Percentiles rank a stretch among this genome's conserved stretches.
Conservation (phyloP, 108 stramenopile genomes). For the Cylindrotheca closterium region DNA sequence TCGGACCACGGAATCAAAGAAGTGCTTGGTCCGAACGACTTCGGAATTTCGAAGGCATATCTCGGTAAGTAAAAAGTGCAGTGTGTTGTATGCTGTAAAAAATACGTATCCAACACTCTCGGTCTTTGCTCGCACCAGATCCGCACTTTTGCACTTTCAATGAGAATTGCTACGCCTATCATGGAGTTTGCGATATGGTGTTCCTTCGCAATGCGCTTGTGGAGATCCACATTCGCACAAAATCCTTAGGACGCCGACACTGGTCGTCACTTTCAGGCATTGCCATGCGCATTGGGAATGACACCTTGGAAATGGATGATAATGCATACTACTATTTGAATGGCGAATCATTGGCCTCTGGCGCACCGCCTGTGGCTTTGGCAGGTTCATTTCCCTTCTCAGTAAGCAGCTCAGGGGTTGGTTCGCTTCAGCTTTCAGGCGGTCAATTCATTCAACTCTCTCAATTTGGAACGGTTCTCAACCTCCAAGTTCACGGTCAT, state of each 20-base stretch:
- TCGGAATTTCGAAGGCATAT: not conserved
- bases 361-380: not conserved
- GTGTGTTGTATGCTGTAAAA: not conserved
- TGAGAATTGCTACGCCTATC: not conserved
- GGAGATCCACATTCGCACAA: slow-evolving; percentile 1
- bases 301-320: not conserved
- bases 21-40: not conserved
- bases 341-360: not conserved
- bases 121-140: not conserved
- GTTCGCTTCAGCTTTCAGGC: not conserved
- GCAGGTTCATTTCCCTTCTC: not conserved
- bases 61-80: not conserved
- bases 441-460: not conserved
- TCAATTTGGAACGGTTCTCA: not conserved
- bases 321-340: not conserved
- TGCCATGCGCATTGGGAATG: not conserved
- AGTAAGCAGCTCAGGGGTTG: not conserved
- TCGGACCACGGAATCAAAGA: not conserved
- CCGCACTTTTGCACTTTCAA: not conserved
- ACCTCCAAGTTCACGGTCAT: not conserved
- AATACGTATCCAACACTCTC: not conserved
- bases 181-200: not conserved
- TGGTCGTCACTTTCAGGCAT: not conserved
- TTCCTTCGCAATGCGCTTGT: not conserved
- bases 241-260: not conserved